Conservation (phyloP, 2,329 filamentous ascomycete genomes). For the Hymenoscyphus infarciens region DNA sequence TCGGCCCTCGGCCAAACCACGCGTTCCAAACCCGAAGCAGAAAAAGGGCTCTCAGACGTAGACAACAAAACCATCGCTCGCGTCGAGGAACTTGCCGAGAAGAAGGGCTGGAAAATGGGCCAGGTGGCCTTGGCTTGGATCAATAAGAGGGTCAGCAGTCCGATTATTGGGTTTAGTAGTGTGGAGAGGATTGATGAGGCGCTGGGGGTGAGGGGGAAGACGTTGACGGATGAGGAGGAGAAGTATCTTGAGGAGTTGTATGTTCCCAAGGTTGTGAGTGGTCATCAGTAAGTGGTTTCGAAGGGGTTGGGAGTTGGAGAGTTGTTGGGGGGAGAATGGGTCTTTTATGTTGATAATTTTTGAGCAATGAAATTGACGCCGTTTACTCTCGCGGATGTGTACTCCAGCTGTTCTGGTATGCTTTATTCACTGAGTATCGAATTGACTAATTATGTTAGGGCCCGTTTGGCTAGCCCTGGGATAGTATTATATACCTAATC, state of each 20-base stretch:
- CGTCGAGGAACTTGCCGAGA: constrained; percentile 54
- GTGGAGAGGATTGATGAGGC: constrained; percentile 52
- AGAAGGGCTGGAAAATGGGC: constrained; percentile 55
- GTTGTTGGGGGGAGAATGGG: too few relatives aligned
- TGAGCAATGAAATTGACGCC: too few relatives aligned
- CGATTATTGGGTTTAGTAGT: constrained; percentile 51
- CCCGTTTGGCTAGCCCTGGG: too few relatives aligned
- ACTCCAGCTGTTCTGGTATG: too few relatives aligned
- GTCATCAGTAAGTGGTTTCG: constrained; percentile 26
- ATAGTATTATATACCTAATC: too few relatives aligned
- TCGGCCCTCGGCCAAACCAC: constrained; percentile 23
- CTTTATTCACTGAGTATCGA: too few relatives aligned
- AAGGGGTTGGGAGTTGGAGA: too few relatives aligned
- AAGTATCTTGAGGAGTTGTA: constrained; percentile 53
- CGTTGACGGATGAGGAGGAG: constrained; percentile 49
- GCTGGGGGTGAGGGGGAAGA: constrained; percentile 38
- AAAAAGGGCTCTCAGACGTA: constrained; percentile 38
- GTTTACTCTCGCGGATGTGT: too few relatives aligned
- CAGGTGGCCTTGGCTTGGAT: constrained; percentile 56
- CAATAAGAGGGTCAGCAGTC: constrained; percentile 43
- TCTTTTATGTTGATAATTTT: too few relatives aligned
- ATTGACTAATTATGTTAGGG: too few relatives aligned
- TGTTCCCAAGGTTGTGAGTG: constrained; percentile 40
- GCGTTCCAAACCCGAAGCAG: constrained; percentile 30
- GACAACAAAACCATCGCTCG: constrained; percentile 51